Evolutionary conservation across 2,329 filamentous ascomycete genomes (phyloP), one percentile per base, ranked within the genome.

Genomic region (Dichotomopilus funicola): DNA sequence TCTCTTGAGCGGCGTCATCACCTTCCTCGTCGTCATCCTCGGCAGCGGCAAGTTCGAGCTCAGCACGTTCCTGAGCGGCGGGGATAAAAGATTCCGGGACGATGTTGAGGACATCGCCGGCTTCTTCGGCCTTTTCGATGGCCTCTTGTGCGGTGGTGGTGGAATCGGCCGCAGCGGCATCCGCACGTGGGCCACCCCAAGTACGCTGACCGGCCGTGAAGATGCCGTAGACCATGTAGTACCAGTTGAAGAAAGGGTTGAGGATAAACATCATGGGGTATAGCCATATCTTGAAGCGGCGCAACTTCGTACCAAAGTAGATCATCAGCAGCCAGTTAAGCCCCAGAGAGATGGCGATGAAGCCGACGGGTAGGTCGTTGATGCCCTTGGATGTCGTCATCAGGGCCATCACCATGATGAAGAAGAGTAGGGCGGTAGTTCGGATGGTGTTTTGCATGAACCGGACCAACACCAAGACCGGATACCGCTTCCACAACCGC

Each of bases 161-260:
- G 10, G 79, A 75, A 68, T 95, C 87, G 3, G 91, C 91, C 42
- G 85, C 79, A 35, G 88, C 89, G 0, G 91, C 91, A 71, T 97
- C 92, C 1, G 90, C 91, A 65, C 92, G 82, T 9, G 92, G 94
- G 0, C 92, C 92, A 62, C 92, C 92, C 92, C 94, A 99, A 1
- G 92, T 97, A 61, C 92, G 81, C 69, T 96, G 90, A 19, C 91
- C 91, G 35, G 91, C 91, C 0, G 92, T 96, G 71, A 95, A 94
- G 63, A 96, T 95, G 45, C 91, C 91, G 70, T 96, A 96, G 2
- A 96, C 87, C 88, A 96, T 96, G 74, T 97, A 97, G 56, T 90
- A 82, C 92, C 92, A 97, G 72, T 97, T 97, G 78, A 96, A 91
- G 68, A 97, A 95, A 0, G 94, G 92, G 67, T 96, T 97, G 60